Conservation (phyloP, 768 basidiomycete species). For the Coprinellus micaceus region DNA sequence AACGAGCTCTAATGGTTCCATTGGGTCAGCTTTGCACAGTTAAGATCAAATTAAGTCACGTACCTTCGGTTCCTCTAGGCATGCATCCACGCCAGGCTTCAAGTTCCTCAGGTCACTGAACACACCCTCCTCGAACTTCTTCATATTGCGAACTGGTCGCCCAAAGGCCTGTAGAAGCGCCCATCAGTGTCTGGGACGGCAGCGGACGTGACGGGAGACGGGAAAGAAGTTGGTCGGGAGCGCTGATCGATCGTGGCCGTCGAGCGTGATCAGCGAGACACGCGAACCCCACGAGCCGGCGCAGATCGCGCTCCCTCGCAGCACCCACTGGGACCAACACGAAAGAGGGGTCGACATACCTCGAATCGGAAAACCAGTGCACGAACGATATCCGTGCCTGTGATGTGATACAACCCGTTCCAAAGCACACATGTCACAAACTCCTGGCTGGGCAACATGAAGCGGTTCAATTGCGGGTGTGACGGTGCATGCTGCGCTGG, state of each 20-base stretch:
- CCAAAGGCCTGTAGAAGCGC: slow-evolving; percentile 60
- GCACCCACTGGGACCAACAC: background rate
- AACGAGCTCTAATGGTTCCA: slow-evolving; percentile 77
- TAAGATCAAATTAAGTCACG: slow-evolving; percentile 18
- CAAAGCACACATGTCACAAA: slow-evolving; percentile 90
- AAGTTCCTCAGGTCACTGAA: slow-evolving; percentile 91
- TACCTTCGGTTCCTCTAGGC: slow-evolving; percentile 94
- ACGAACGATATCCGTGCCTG: slow-evolving; percentile 94
- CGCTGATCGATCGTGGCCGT: background rate
- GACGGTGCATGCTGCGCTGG: slow-evolving; percentile 44
- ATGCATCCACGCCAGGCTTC: slow-evolving; percentile 90
- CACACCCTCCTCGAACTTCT: slow-evolving; percentile 97
- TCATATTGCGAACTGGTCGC: slow-evolving; percentile 86
- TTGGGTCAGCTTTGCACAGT: slow-evolving; percentile 33
- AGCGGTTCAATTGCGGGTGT: slow-evolving; percentile 81
- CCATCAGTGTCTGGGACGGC: slow-evolving; percentile 8
- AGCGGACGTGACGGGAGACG: background rate
- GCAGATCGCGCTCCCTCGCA: background rate
- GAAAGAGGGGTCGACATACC: slow-evolving; percentile 34
- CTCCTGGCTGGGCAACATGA: slow-evolving; percentile 82
- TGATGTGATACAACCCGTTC: slow-evolving; percentile 90
- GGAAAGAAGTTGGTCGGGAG: background rate
- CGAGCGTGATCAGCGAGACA: background rate
- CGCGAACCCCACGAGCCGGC: background rate
- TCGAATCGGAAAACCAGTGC: slow-evolving; percentile 93